A percentile compares a stretch with the other conserved stretches of the same genome.
These are phyloP conservation scores for Alternaria alternata DNA, from an alignment of 2,329 filamentous ascomycete species.

Conservation along the genomic window DNA sequence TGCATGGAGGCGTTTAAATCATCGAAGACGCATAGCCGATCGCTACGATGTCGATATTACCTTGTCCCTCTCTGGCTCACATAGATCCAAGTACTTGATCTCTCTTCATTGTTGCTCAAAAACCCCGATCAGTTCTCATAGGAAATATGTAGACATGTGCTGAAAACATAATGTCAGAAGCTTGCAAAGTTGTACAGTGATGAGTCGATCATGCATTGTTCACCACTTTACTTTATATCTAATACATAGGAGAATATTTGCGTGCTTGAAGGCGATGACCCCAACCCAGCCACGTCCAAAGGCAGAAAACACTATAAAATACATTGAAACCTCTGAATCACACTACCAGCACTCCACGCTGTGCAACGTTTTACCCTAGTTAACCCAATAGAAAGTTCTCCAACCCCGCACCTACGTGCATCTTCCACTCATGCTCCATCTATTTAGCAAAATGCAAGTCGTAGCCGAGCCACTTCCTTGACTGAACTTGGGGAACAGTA, in stretches of 20 bases:
- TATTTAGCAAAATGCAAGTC: conserved; percentile 99
- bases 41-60: not conserved
- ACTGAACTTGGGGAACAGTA: conserved; percentile 76
- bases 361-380: conserved; percentile 19
- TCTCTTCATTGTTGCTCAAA: not conserved
- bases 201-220: conserved; percentile 1
- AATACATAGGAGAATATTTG: conserved; percentile 10
- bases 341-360: conserved; percentile 11
- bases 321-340: conserved; percentile 6
- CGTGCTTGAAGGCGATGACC: not conserved
- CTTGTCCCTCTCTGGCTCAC: not conserved
- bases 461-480: conserved; percentile 95
- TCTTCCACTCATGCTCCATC: not conserved
- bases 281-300: not conserved
- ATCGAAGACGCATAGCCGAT: not conserved
- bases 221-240: conserved; percentile 2
- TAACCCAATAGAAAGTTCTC: conserved; percentile 3
- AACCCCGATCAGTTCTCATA: not conserved
- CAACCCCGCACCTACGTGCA: not conserved
- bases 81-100: not conserved
- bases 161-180: not conserved
- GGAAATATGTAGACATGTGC: not conserved
- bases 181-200: not conserved
- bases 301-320: conserved; percentile 7
- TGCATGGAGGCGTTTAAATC: conserved; percentile 40